Percentiles rank a stretch among this genome's conserved stretches.
phyloP scores from a whole-genome alignment of 306 rosid genomes.

The Castanea mollissima region DNA sequence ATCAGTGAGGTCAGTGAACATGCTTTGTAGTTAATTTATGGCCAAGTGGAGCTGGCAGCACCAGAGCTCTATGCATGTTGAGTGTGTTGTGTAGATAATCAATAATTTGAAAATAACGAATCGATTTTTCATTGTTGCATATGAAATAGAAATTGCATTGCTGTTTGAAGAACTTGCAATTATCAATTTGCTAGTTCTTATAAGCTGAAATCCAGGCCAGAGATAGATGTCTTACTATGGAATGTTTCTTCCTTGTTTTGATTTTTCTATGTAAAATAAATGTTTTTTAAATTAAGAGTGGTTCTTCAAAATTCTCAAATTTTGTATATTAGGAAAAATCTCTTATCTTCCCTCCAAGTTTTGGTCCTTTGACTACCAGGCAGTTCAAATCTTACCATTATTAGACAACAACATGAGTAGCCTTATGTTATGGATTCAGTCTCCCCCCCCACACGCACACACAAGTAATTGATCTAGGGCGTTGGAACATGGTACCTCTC shows the following conservation, averaged over 20 bases:
- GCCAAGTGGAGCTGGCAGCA: background rate
- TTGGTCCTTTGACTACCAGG: background rate
- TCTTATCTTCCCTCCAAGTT: background rate
- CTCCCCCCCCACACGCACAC: too few species aligned
- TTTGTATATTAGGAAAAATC: background rate
- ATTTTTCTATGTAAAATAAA: background rate
- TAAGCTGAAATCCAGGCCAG: background rate
- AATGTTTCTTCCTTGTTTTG: background rate
- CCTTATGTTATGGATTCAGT: background rate
- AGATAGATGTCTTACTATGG: background rate
- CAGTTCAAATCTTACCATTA: background rate
- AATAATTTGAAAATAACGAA: background rate
- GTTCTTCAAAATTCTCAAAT: background rate
- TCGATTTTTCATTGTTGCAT: background rate
- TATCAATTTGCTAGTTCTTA: background rate
- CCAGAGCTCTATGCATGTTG: background rate
- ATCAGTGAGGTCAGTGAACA: conserved; percentile 67
- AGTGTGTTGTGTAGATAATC: background rate
- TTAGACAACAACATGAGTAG: background rate
- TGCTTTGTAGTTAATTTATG: conserved; percentile 9
- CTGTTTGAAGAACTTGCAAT: background rate
- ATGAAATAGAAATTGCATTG: background rate
- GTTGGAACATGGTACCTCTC: background rate
- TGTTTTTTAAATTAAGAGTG: background rate
- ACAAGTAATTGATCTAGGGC: background rate